These are phyloP conservation scores for Solanum dulcamara DNA, from an alignment of 257 asterid genomes.

Conservation along the genomic window DNA sequence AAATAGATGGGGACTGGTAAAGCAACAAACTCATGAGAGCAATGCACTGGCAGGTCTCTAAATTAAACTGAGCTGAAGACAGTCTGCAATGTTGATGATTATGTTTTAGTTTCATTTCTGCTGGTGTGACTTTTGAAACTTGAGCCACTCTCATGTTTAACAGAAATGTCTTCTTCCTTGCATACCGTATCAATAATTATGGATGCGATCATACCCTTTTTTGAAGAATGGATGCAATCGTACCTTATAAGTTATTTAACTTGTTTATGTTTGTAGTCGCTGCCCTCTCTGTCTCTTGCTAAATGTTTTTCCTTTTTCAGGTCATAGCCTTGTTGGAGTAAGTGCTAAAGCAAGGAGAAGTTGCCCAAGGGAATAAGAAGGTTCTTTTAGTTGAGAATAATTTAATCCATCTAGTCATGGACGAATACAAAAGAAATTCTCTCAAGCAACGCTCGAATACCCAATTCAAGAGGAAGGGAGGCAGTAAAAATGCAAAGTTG, in stretches of 20 bases:
- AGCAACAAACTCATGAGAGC: neutral
- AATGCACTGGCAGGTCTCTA: neutral
- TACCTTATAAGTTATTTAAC: neutral
- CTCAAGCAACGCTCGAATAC: constrained; percentile 35
- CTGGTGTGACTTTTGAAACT: neutral
- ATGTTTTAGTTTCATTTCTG: neutral
- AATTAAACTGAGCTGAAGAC: neutral
- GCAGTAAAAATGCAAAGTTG: constrained; percentile 37
- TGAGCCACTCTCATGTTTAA: neutral
- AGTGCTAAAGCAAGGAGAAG: neutral
- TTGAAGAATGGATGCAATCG: neutral
- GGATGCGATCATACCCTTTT: neutral
- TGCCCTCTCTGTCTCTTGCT: neutral
- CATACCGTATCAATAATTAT: neutral
- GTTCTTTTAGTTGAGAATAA: neutral
- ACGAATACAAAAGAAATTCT: constrained; percentile 34
- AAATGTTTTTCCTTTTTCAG: neutral
- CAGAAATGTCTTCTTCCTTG: neutral
- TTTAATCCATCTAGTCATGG: constrained; percentile 27
- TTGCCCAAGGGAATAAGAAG: neutral
- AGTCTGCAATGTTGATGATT: neutral
- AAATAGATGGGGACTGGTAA: neutral
- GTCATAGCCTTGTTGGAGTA: constrained; percentile 1
- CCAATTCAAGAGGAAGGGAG: constrained; percentile 50
- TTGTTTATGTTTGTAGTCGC: neutral